Evolutionary conservation across 2,329 filamentous ascomycete species (phyloP).

Genomic region (Aspergillus transmontanensis): DNA sequence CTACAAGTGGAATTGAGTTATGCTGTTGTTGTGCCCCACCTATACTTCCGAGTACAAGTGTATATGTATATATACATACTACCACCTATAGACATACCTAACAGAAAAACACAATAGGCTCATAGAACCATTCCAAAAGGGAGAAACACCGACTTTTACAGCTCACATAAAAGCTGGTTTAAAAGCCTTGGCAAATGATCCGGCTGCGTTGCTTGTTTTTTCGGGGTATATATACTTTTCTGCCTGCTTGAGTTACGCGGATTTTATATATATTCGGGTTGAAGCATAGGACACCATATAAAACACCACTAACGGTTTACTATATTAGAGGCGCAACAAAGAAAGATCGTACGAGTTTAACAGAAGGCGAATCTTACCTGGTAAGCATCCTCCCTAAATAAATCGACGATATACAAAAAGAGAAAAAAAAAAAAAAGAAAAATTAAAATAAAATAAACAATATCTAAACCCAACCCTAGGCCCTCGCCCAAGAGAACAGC

Average conservation of each 20-base stretch:
- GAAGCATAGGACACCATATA: not conserved
- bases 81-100: not conserved
- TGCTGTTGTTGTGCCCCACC: not conserved
- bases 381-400: conserved; percentile 19
- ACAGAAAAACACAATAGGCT: conserved; percentile 50
- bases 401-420: too few species aligned
- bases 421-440: not conserved
- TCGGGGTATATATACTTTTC: conserved; percentile 62
- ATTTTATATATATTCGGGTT: too few species aligned
- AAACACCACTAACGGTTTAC: not conserved
- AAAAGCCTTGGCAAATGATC: conserved; percentile 51
- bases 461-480: conserved; percentile 25
- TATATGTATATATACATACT: not conserved
- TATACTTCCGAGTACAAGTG: not conserved
- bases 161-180: conserved; percentile 71
- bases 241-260: not conserved
- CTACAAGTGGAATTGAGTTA: not conserved
- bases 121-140: conserved; percentile 74
- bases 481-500: conserved; percentile 27
- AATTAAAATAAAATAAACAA: not conserved
- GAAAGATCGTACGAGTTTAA: conserved; percentile 52
- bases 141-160: conserved; percentile 79
- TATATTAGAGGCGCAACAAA: conserved; percentile 63
- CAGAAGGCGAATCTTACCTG: conserved; percentile 67
- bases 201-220: conserved; percentile 63